Evolutionary conservation across 176 grass and related monocot species (phyloP).

Genomic region (Aechmea fasciata): DNA sequence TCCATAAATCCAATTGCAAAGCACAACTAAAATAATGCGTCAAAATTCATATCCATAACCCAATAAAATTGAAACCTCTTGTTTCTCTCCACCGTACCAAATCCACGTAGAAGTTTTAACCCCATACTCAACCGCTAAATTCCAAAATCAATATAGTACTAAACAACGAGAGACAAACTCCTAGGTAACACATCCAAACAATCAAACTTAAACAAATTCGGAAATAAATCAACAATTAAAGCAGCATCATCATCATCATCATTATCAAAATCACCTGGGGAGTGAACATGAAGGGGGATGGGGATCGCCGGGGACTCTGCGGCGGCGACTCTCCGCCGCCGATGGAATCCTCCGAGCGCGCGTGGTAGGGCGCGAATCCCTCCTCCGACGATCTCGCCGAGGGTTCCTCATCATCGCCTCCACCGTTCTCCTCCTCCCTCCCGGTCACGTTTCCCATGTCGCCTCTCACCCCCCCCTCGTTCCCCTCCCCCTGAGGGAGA

Average conservation of each 20-base stretch:
- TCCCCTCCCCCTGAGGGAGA: too few relatives aligned
- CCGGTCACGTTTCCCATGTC: background rate
- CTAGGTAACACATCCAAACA: background rate
- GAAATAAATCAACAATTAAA: background rate
- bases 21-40: too few relatives aligned
- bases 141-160: background rate
- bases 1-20: background rate
- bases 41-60: background rate
- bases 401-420: background rate
- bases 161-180: background rate
- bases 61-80: background rate
- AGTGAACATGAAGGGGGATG: slow-evolving; percentile 7
- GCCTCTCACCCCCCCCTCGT: background rate
- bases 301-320: slow-evolving; percentile 1
- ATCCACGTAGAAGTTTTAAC: too few relatives aligned
- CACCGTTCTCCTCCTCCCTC: background rate
- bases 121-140: background rate
- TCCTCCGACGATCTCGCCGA: background rate
- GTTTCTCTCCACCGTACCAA: too few relatives aligned
- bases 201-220: background rate
- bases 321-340: slow-evolving; percentile 1
- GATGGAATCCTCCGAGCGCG: too few relatives aligned
- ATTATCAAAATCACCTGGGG: slow-evolving; percentile 11
- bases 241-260: background rate
- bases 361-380: too few relatives aligned